phyloP scores from a whole-genome alignment of 805 yeast genomes.

The Ogataea parapolymorpha region DNA sequence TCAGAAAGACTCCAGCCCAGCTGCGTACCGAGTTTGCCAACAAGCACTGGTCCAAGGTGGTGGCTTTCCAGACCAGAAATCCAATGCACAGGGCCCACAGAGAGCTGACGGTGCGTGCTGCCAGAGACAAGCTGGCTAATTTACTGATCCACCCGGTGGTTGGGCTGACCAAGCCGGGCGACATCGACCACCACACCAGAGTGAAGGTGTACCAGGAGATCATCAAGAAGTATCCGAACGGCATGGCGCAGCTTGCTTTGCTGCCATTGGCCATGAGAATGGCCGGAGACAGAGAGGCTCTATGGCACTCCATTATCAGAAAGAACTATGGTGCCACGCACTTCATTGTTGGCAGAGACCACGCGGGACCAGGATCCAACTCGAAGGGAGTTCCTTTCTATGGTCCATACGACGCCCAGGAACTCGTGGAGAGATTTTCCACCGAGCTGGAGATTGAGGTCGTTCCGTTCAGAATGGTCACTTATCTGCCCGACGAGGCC shows the following conservation, averaged over 20 bases:
- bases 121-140: slow-evolving; percentile 84
- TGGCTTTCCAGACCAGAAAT: slow-evolving; percentile 96
- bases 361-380: slow-evolving; percentile 91
- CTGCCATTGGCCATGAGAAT: slow-evolving; percentile 97
- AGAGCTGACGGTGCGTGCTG: slow-evolving; percentile 93
- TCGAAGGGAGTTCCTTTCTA: slow-evolving; percentile 91
- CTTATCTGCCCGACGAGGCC: slow-evolving; percentile 92
- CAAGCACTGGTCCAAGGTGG: slow-evolving; percentile 84
- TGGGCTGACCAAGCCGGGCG: slow-evolving; percentile 96
- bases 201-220: slow-evolving; percentile 92
- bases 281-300: slow-evolving; percentile 98
- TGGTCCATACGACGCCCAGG: slow-evolving; percentile 97
- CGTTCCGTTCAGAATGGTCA: slow-evolving; percentile 96
- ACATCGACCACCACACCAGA: slow-evolving; percentile 95
- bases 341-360: slow-evolving; percentile 97
- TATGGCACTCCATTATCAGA: slow-evolving; percentile 97
- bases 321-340: slow-evolving; percentile 96
- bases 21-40: slow-evolving; percentile 77
- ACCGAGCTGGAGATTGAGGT: slow-evolving; percentile 83
- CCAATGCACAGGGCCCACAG: slow-evolving; percentile 99
- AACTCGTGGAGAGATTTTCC: slow-evolving; percentile 68
- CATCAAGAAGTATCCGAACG: slow-evolving; percentile 88
- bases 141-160: slow-evolving; percentile 95
- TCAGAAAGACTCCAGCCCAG: slow-evolving; percentile 88
- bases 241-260: slow-evolving; percentile 84